phyloP scores from a whole-genome alignment of 2,329 filamentous ascomycete genomes.

The Endoconidiophora laricicola region DNA sequence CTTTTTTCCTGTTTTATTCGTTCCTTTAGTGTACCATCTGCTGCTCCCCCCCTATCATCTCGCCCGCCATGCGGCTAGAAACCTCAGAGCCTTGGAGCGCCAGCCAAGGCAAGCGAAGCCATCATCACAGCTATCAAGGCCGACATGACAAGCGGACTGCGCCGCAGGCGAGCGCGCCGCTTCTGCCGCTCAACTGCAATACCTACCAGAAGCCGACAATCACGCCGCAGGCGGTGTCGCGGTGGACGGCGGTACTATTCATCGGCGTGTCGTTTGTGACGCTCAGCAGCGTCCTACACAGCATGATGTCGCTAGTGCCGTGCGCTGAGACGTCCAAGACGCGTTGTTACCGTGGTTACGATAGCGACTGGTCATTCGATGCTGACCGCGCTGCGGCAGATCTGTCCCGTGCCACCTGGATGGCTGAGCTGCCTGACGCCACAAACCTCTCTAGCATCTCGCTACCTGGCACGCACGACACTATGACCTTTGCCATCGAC shows the following conservation, averaged over 20 bases:
- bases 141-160: no score
- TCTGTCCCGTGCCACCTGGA: conserved; percentile 23
- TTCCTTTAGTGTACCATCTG: no score
- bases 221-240: neutral
- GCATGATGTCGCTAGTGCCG: conserved; percentile 16
- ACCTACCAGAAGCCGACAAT: no score
- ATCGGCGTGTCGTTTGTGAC: conserved; percentile 12
- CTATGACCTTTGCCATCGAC: conserved; percentile 29
- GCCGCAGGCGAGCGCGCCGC: no score
- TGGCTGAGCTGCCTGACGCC: conserved; percentile 26
- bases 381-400: conserved; percentile 17
- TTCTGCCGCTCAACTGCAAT: no score
- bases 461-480: conserved; percentile 37
- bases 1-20: no score
- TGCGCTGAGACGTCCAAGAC: conserved; percentile 15
- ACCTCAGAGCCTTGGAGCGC: no score
- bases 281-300: conserved; percentile 15
- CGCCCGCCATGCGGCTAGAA: no score
- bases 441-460: conserved; percentile 27
- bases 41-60: no score
- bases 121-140: no score
- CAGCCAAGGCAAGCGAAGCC: no score
- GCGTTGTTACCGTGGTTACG: conserved; percentile 21
- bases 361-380: conserved; percentile 27
- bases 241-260: conserved; percentile 5